A percentile compares a stretch with the other conserved stretches of the same genome.
phyloP scores from a whole-genome alignment of 2,329 filamentous ascomycete species.

The Cadophora malorum region DNA sequence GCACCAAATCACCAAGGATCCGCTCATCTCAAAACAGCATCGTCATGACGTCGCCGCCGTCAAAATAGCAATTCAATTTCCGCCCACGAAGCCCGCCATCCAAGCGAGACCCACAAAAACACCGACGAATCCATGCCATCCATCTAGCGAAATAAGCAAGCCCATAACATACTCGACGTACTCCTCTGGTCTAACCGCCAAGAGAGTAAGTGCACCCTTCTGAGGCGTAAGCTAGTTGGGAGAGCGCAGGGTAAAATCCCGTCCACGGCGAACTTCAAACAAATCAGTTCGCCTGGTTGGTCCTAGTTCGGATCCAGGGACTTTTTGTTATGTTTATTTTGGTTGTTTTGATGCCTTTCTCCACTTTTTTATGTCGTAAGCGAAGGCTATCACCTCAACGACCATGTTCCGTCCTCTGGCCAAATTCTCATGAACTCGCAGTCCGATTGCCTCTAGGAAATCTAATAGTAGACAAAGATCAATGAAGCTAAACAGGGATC shows the following conservation, averaged over 20 bases:
- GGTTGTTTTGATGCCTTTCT: no score
- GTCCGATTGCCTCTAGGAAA: no score
- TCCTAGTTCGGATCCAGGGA: no score
- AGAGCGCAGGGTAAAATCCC: conserved; percentile 4
- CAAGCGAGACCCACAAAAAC: neutral
- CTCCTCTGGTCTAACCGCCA: neutral
- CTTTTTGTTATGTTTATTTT: no score
- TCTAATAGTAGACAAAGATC: no score
- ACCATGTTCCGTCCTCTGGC: no score
- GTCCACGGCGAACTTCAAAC: conserved; percentile 3
- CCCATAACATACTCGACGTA: neutral
- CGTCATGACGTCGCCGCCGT: neutral
- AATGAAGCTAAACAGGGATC: no score
- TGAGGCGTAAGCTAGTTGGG: conserved; percentile 4
- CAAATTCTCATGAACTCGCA: no score
- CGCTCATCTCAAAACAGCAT: neutral
- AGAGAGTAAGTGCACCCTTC: conserved; percentile 6
- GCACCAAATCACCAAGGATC: neutral
- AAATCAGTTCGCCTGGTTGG: conserved; percentile 1
- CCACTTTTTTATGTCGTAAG: no score
- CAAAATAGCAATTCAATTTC: neutral
- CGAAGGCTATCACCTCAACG: no score
- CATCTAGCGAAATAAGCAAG: neutral
- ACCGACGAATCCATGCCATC: neutral
- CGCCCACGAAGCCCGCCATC: neutral